phyloP scores from a whole-genome alignment of 192 early-diverging fungal species.

The Coemansia sp. region DNA sequence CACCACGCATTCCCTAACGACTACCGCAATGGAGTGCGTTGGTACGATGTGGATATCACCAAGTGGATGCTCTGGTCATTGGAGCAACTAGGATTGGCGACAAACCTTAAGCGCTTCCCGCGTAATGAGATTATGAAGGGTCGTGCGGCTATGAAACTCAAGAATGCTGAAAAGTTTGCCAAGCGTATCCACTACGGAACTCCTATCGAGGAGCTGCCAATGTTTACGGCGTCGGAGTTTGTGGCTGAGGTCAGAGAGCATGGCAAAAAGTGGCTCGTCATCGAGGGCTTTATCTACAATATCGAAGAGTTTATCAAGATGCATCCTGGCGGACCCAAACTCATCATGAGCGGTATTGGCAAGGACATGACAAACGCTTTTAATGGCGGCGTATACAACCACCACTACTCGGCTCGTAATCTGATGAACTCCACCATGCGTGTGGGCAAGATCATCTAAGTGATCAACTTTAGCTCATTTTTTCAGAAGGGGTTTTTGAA shows the following conservation, averaged over 20 bases:
- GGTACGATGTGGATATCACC: slow-evolving; percentile 80
- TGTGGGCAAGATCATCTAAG: slow-evolving; percentile 52
- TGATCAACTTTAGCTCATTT: neutral
- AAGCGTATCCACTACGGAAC: slow-evolving; percentile 72
- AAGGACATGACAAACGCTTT: slow-evolving; percentile 85
- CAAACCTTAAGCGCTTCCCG: slow-evolving; percentile 75
- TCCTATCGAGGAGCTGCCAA: slow-evolving; percentile 69
- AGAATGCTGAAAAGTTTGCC: slow-evolving; percentile 68
- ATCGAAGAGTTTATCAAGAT: slow-evolving; percentile 78
- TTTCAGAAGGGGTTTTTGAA: neutral
- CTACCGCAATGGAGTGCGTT: slow-evolving; percentile 79
- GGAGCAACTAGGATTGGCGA: slow-evolving; percentile 65
- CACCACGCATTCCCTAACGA: slow-evolving; percentile 88
- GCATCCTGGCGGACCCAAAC: slow-evolving; percentile 84
- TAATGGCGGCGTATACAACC: slow-evolving; percentile 90
- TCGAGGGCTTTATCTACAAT: slow-evolving; percentile 85
- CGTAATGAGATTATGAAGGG: slow-evolving; percentile 83
- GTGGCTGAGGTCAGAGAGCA: slow-evolving; percentile 65
- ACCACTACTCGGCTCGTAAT: slow-evolving; percentile 87
- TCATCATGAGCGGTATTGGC: slow-evolving; percentile 73
- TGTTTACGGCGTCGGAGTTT: slow-evolving; percentile 67
- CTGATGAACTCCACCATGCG: slow-evolving; percentile 61
- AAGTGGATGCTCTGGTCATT: slow-evolving; percentile 76
- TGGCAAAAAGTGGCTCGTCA: slow-evolving; percentile 74
- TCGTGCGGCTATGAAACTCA: slow-evolving; percentile 74